These are phyloP conservation scores for Dactylellina drechsleri DNA, from an alignment of 2,329 filamentous ascomycete species.

Conservation along the genomic window DNA sequence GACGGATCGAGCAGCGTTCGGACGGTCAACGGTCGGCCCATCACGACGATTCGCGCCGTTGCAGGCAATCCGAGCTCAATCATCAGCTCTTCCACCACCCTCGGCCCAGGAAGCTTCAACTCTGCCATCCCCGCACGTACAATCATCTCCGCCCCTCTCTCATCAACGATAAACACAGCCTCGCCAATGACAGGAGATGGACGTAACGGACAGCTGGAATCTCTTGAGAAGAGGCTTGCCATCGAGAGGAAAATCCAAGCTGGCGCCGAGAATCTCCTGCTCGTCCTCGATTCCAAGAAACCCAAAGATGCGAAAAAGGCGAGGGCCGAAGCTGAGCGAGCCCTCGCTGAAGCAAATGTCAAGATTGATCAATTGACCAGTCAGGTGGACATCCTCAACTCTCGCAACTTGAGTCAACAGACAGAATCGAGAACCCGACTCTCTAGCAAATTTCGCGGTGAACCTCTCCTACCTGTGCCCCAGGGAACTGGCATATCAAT, in stretches of 20 bases:
- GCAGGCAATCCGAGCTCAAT: slow-evolving; percentile 40
- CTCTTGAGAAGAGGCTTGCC: slow-evolving; percentile 81
- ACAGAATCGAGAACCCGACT: slow-evolving; percentile 58
- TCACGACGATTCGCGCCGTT: slow-evolving; percentile 48
- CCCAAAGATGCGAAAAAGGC: slow-evolving; percentile 94
- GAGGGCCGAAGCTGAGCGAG: slow-evolving; percentile 80
- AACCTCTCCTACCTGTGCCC: slow-evolving; percentile 49
- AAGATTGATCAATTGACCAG: slow-evolving; percentile 72
- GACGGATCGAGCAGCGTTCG: slow-evolving; percentile 16
- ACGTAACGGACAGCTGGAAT: slow-evolving; percentile 46
- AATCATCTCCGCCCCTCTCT: slow-evolving; percentile 45
- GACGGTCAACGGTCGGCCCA: slow-evolving; percentile 43
- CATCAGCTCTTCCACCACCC: slow-evolving; percentile 6
- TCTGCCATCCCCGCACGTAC: slow-evolving; percentile 32
- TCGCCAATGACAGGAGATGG: slow-evolving; percentile 46
- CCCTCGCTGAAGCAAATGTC: slow-evolving; percentile 87
- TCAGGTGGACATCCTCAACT: slow-evolving; percentile 67
- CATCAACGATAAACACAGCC: slow-evolving; percentile 40
- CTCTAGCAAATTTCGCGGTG: slow-evolving; percentile 51
- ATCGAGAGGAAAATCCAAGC: slow-evolving; percentile 98
- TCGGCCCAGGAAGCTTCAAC: slow-evolving; percentile 50
- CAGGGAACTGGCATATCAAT: slow-evolving; percentile 30
- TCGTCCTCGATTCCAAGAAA: slow-evolving; percentile 93
- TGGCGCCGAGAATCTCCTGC: slow-evolving; percentile 96
- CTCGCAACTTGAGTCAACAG: slow-evolving; percentile 40